Percentiles rank a stretch among this genome's conserved stretches.
Evolutionary conservation across 805 yeast species (phyloP).

Genomic region (Candida arabinofermentans): DNA sequence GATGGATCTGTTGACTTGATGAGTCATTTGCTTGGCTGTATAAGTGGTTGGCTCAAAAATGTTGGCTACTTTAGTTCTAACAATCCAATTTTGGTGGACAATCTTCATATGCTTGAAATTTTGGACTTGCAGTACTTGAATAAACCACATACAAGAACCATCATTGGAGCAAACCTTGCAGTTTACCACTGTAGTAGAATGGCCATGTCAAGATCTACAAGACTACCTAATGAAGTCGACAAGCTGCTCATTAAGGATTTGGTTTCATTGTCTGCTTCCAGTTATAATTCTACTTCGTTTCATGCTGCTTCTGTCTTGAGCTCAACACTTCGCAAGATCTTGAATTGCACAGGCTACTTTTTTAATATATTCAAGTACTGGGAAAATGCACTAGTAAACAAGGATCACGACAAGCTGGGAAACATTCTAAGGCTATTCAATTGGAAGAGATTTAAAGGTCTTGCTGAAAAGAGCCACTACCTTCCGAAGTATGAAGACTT

Average conservation of each 20-base stretch:
- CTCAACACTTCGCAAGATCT: constrained; percentile 64
- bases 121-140: constrained; percentile 61
- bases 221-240: constrained; percentile 67
- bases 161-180: constrained; percentile 70
- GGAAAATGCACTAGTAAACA: constrained; percentile 41
- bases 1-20: constrained; percentile 64
- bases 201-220: constrained; percentile 63
- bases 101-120: constrained; percentile 37
- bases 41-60: constrained; percentile 56
- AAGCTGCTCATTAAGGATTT: constrained; percentile 60
- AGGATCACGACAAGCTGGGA: constrained; percentile 53
- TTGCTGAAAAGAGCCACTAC: constrained; percentile 56
- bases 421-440: constrained; percentile 60
- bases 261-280: constrained; percentile 58
- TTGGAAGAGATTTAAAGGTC: constrained; percentile 52
- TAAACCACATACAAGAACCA: constrained; percentile 72
- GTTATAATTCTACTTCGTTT: constrained; percentile 63
- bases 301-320: constrained; percentile 67
- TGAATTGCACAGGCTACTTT: constrained; percentile 48
- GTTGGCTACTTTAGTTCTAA: constrained; percentile 28
- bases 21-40: constrained; percentile 56
- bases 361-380: constrained; percentile 43
- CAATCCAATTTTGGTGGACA: constrained; percentile 26
- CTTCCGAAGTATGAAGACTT: constrained; percentile 44
- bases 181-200: constrained; percentile 73